A percentile compares a stretch with the other conserved stretches of the same genome.
phyloP scores from a whole-genome alignment of 1,139 yeast species.

The Taphrina populina region DNA sequence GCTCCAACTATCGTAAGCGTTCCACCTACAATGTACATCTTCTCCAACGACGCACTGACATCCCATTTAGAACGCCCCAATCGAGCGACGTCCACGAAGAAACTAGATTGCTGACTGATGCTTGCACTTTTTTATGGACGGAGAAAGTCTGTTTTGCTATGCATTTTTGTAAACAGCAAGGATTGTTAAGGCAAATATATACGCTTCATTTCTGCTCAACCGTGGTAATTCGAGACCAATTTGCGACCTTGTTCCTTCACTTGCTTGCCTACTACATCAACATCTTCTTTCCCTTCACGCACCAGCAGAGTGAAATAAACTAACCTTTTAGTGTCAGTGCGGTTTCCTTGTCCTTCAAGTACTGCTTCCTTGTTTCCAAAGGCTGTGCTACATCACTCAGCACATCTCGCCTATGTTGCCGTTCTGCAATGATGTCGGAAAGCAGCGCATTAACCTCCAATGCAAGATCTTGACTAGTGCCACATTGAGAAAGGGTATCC shows the following conservation, averaged over 20 bases:
- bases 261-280: not conserved
- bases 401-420: not conserved
- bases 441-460: not conserved
- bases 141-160: no score
- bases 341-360: not conserved
- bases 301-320: not conserved
- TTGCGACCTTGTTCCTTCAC: conserved; percentile 14
- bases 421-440: not conserved
- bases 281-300: not conserved
- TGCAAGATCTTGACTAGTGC: conserved; percentile 17
- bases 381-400: conserved; percentile 5
- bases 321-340: not conserved
- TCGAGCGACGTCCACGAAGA: conserved; percentile 30
- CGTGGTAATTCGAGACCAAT: no score
- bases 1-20: conserved; percentile 23
- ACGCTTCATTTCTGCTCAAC: no score
- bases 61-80: conserved; percentile 12
- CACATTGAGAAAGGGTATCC: no score
- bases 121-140: no score
- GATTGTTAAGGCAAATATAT: no score
- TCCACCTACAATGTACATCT: not conserved
- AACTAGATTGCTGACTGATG: conserved; percentile 11
- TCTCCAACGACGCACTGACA: not conserved
- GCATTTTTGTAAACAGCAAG: no score
- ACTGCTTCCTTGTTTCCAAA: not conserved